Evolutionary conservation across 176 grass and related monocot species (phyloP), one percentile per base, ranked within the genome.

Genomic region (Paspalum notatum): DNA sequence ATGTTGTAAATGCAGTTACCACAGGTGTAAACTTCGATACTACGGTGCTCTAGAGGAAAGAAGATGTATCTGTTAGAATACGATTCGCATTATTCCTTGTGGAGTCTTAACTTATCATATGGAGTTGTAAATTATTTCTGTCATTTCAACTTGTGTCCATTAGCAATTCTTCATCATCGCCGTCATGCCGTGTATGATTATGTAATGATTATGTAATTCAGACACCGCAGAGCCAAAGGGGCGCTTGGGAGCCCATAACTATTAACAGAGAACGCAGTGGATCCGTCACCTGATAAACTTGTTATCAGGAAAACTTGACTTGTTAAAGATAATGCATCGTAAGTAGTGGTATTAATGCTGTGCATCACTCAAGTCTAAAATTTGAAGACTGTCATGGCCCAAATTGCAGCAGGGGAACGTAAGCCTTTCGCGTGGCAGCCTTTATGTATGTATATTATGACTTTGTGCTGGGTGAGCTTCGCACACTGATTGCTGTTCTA

Each of bases 191-290:
- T 61, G 12, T 82, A 63, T 72, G 64, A 41, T 80, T 45, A 10
- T 79, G 61, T 88, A 75, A 63, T 72, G 64, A 41, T 80, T 45
- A 10, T 79, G 61, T 88, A 75, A 60, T 84, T 61, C 24, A 68
- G 44, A 53, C 12, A 4, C 22, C 71, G 49, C 27, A 37, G 4
- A 66, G 32, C 18, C 77, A 79, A 53, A 54, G 12, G 7, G n/a
- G 41, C 60, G 32, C 1, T 24, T 32, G 32, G 15, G 27, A 32
- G 10, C 6, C 39, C 56, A 14, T 17, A 21, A 41, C 82, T 52
- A 60, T 49, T 18, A 70, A 38, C 9, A 69, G 46, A 73, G n/a
- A 61, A 47, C 21, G 14, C 22, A 27, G n/a, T 4, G 66, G 21
- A 49, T 45, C 17, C 26, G 9, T 16, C 21, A n/a, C 44, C 48